Base-by-base conservation (phyloP, 2,329 filamentous ascomycete genomes). In the Neospermospora avenae region DNA sequence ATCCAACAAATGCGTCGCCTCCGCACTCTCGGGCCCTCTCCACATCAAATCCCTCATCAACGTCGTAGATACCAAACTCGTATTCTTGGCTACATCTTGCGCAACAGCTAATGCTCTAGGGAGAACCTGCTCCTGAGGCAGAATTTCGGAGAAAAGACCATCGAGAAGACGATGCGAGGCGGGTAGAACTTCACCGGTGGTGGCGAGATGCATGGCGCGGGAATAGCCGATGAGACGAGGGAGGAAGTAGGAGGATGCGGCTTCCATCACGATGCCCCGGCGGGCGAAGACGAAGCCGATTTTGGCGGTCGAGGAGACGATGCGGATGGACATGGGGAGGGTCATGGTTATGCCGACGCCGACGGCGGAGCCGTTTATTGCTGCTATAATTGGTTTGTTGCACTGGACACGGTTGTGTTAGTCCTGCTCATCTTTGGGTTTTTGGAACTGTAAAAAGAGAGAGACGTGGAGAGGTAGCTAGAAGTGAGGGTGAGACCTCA, bases 1-100 rank as follows among this genome's bases (percentile, higher is more conserved):
- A 74, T 93, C 89, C 31, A 92, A 74, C 64, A 91, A 73, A 76
- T 91, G 88, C 57, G 88, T 83, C 53, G 80, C 86, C 75, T 93
- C 89, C 0, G 88, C 82, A 22, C 80, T 84, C 18, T 75, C 77
- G 0, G 79, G 77, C 37, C 80, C 79, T 31, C 83, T 76, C 67
- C 81, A 90, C 77, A 92, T 86, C 77, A 93, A 73, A 68, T 91
- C 88, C 69, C 84, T 82, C 82, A 90, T 91, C 58, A 91, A 69
- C 64, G 83, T 80, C 8, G 82, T 84, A 28, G 84, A 83, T 28
- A 91, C 82, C 1, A 76, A 75, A 66, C 86, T 89, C 25, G 86
- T 86, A 67, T 90, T 89, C 66, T 76, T 75, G 1, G 84, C 86
- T 46, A 91, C 81, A 55, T 90, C 87, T 22, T 80, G 78, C 1